Base-by-base conservation (phyloP, 805 yeast genomes). In the Cyberlindnera petersonii region DNA sequence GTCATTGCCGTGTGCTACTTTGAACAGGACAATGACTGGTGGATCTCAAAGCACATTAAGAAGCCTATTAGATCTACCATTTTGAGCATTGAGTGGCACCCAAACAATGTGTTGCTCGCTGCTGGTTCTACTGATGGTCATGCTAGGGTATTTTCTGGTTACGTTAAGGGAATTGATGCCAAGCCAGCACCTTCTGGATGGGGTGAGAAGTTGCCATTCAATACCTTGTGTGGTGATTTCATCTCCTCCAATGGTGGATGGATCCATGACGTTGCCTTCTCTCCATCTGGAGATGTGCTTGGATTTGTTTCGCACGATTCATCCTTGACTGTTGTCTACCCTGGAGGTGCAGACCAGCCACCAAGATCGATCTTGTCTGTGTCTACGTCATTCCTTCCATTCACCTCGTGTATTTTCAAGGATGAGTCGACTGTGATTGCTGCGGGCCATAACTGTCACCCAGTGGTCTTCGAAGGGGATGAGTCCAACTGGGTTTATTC, bases 31-130 rank as follows among this genome's bases (percentile, higher is more conserved):
- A 93, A 91, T 61, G 96, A 93, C 61, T 93, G 99, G 99, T 93
- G 99, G 99, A 89, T 93, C 36, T 86, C 98, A 11, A 91, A 91
- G 64, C 98, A 91, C 66, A 83, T 93, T 64, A 89, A 89, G 69
- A 87, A 86, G 64, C 96, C 97, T n/a, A 71, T 93, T 53, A 81
- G 82, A 60, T 83, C 96, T 9, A 87, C 97, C 23, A 74, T 89
- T 50, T 72, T 89, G 49, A 71, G 84, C 32, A 71, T 91, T 40
- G 81, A 81, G 48, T 89, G 98, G 98, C 97, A 93, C 61, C 89
- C 87, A 41, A 93, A 93, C 64, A 82, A 80, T 53, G 94, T 93
- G 18, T 69, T 93, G 44, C 69, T 93, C 47, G 93, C 94, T 3
- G 73, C 84, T 33, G 98, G 98, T 18, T 86, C 96, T 17, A 85